Conservation (phyloP, 805 yeast genomes). For the Wickerhamiella slavikovae region DNA sequence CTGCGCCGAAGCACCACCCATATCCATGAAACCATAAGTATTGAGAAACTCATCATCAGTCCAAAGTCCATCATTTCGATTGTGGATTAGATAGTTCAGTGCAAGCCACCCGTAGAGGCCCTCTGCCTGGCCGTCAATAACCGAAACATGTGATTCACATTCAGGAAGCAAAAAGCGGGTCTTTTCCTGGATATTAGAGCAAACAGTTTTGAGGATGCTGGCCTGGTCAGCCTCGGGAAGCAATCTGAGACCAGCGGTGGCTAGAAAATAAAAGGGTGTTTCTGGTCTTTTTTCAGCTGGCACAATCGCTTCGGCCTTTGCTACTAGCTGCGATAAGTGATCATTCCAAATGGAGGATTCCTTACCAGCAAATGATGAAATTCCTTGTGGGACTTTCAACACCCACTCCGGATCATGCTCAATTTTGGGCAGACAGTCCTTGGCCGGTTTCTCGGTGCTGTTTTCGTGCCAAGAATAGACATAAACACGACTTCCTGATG, state of each 20-base stretch:
- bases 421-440: slow-evolving; percentile 44
- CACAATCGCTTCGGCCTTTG: slow-evolving; percentile 47
- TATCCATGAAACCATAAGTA: slow-evolving; percentile 85
- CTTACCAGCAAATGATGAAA: slow-evolving; percentile 42
- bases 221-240: slow-evolving; percentile 33
- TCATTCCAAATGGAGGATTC: slow-evolving; percentile 37
- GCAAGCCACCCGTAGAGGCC: slow-evolving; percentile 95
- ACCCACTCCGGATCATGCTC: slow-evolving; percentile 49
- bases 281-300: slow-evolving; percentile 37
- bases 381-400: slow-evolving; percentile 59
- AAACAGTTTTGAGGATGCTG: slow-evolving; percentile 36
- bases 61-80: slow-evolving; percentile 24
- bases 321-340: slow-evolving; percentile 46
- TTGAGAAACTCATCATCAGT: slow-evolving; percentile 8
- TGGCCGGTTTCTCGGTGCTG: slow-evolving; percentile 15
- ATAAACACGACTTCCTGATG: slow-evolving; percentile 81
- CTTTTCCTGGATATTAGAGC: slow-evolving; percentile 31
- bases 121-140: slow-evolving; percentile 87
- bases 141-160: slow-evolving; percentile 56
- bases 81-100: slow-evolving; percentile 49
- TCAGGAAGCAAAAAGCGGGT: slow-evolving; percentile 33
- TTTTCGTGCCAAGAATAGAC: slow-evolving; percentile 55
- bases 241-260: slow-evolving; percentile 94
- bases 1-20: slow-evolving; percentile 98
- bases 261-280: slow-evolving; percentile 79